These are phyloP conservation scores for Hordeum marinum DNA, from an alignment of 176 grass and related monocot species.

Conservation along the genomic window DNA sequence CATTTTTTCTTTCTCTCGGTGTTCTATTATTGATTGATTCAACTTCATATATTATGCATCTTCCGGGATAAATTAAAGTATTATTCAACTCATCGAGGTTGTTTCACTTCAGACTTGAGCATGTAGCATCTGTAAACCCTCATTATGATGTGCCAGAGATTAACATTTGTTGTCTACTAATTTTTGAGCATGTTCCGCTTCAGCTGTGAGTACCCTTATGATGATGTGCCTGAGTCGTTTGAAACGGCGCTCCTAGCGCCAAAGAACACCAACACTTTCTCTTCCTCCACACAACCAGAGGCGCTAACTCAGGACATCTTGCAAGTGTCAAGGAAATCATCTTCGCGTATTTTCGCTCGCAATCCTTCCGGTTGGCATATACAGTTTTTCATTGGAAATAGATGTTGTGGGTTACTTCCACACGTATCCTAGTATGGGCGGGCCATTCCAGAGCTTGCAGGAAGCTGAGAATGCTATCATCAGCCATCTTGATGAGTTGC, in stretches of 20 bases:
- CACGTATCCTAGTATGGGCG: neutral
- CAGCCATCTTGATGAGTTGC: neutral
- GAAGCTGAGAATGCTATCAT: neutral
- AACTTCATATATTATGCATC: neutral
- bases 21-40: neutral
- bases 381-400: neutral
- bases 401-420: neutral
- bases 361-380: neutral
- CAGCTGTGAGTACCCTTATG: neutral
- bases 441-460: neutral
- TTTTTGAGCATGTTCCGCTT: neutral
- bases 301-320: neutral
- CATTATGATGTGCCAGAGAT: too few species aligned
- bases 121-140: neutral
- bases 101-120: neutral
- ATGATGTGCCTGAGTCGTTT: neutral
- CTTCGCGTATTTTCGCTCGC: neutral
- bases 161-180: neutral
- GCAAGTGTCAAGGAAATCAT: neutral
- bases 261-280: neutral
- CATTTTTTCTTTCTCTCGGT: neutral
- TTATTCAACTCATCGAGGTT: neutral
- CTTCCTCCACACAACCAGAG: neutral
- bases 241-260: neutral
- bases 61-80: neutral